phyloP scores from a whole-genome alignment of 306 rosid genomes.

The Oxytropis ochrocephala region DNA sequence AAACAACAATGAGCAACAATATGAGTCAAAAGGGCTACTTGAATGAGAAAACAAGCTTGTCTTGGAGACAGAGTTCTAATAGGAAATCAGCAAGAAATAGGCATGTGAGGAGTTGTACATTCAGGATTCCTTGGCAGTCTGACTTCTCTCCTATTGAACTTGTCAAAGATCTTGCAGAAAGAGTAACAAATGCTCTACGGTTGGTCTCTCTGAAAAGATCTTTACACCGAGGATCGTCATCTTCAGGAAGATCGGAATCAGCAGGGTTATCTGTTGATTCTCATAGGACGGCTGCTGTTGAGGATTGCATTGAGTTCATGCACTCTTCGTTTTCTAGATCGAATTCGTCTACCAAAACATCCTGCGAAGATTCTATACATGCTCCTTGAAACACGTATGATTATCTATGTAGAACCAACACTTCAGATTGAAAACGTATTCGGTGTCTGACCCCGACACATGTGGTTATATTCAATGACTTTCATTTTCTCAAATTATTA shows the following conservation, averaged over 20 bases:
- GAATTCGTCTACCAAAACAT: conserved; percentile 35
- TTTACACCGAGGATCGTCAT: conserved; percentile 28
- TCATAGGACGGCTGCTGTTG: conserved; percentile 66
- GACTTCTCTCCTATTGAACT: conserved; percentile 36
- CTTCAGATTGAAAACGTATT: too few species aligned
- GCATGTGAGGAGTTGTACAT: conserved; percentile 28
- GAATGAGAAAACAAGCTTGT: conserved; percentile 27
- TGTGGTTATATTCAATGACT: too few species aligned
- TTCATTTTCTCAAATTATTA: too few species aligned
- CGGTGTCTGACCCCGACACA: too few species aligned
- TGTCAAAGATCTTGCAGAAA: conserved; percentile 61
- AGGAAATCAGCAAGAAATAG: conserved; percentile 21
- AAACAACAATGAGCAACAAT: conserved; percentile 12
- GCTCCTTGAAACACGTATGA: conserved; percentile 9
- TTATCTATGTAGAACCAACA: not conserved
- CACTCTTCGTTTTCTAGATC: conserved; percentile 68
- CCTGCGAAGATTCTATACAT: conserved; percentile 7
- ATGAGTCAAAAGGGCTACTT: conserved; percentile 18
- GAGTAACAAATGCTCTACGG: conserved; percentile 42
- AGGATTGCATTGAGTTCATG: conserved; percentile 83
- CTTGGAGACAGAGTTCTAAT: conserved; percentile 30
- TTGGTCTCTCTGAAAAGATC: conserved; percentile 30
- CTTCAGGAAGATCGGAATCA: conserved; percentile 44
- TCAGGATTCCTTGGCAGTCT: conserved; percentile 39
- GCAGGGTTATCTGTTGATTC: conserved; percentile 41